Evolutionary conservation across 1,284 basidiomycete species (phyloP).

Genomic region (Sporisorium graminicola): DNA sequence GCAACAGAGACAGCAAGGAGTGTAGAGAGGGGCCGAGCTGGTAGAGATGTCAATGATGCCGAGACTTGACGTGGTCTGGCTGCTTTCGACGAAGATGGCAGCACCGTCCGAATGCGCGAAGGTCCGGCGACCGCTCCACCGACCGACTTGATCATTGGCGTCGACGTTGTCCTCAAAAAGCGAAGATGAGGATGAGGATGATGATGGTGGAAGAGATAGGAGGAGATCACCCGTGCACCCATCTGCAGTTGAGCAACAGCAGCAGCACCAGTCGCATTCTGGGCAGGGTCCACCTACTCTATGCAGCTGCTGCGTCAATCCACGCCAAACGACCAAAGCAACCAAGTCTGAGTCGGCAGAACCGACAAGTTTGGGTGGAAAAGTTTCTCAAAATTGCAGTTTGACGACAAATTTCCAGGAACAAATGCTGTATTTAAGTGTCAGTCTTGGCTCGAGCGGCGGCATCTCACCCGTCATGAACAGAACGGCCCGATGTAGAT

Average conservation of each 20-base stretch:
- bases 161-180: background rate
- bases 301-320: slow-evolving; percentile 6
- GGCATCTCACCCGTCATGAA: slow-evolving; percentile 5
- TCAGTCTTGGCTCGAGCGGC: slow-evolving; percentile 16
- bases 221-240: background rate
- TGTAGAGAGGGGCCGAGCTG: background rate
- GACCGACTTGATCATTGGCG: slow-evolving; percentile 34
- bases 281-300: slow-evolving; percentile 8
- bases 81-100: slow-evolving; percentile 5
- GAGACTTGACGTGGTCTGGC: slow-evolving; percentile 3
- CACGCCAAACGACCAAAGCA: background rate
- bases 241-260: background rate
- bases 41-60: slow-evolving; percentile 5
- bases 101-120: slow-evolving; percentile 26
- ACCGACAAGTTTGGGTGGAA: slow-evolving; percentile 14
- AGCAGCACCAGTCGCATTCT: background rate
- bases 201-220: background rate
- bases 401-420: background rate
- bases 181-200: background rate
- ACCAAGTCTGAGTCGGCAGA: background rate
- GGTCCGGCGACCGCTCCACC: slow-evolving; percentile 43
- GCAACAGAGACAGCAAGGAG: background rate
- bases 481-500: slow-evolving; percentile 14
- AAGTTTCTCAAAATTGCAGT: slow-evolving; percentile 27
- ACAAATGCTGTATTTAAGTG: background rate